Base-by-base conservation (phyloP, 2,329 filamentous ascomycete species). In the Trichocomaceae sp. region DNA sequence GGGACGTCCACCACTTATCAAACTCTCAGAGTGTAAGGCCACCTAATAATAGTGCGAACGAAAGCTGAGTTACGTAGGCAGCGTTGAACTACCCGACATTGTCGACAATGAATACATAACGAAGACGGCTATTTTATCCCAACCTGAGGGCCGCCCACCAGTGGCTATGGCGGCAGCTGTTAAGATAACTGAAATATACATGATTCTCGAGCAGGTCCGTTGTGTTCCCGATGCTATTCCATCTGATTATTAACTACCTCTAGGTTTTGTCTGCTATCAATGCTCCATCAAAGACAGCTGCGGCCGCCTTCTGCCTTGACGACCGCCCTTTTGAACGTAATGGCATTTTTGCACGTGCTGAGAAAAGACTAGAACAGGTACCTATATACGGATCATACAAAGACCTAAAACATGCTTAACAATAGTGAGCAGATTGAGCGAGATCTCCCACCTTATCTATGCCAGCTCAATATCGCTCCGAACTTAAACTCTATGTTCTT, bases 21-120 rank as follows among this genome's bases (percentile, higher is more conserved):
- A 20, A 17, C 17, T 47, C 2, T 47, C 46, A n/a, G 46, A 47
- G 22, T 47, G 46, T 35, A 35, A 47, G 46, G 3, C 17, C 17
- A 20, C 8, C 23, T 6, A 47, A 33, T 15, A 9, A 22, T 31
- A 3, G 2, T 12, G 26, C 46, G 26, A 47, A 29, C 29, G 17
- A 6, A 20, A 13, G 23, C 46, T 47, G 9, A 47, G 9, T 13
- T 10, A 22, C 13, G 8, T 19, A 47, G 46, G 46, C 26, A 47
- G 46, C 46, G 29, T 47, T 35, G 46, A 47, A 13, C 29, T 47
- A 35, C 46, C 46, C 2, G 46, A 6, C 7, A 22, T 47, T 12
- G 46, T 47, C n/a, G 46, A 47, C 46, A 47, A 47, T 22, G 26
- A 47, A 47, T 47, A 35, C n/a, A n/a, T 47, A 15, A 47, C 46